Percentiles rank a stretch among this genome's conserved stretches.
Evolutionary conservation across 2,329 filamentous ascomycete species (phyloP).

Genomic region (Westerdykella ornata): DNA sequence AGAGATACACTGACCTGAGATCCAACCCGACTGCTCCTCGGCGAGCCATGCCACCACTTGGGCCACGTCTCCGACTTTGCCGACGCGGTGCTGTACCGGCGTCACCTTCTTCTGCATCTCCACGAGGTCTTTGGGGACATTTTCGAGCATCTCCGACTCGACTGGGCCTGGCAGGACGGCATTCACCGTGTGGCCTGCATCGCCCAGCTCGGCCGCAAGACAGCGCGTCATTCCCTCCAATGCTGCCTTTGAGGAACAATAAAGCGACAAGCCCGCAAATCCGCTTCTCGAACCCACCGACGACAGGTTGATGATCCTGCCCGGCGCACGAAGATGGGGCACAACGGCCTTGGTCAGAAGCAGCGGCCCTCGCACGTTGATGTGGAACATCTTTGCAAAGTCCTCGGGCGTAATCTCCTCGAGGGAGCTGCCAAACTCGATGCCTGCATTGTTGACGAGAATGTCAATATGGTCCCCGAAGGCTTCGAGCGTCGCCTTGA

Average conservation of each 20-base stretch:
- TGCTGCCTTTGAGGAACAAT: constrained; percentile 54
- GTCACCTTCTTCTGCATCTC: constrained; percentile 48
- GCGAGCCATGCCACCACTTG: constrained; percentile 52
- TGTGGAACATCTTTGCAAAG: constrained; percentile 50
- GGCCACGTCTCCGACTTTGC: constrained; percentile 50
- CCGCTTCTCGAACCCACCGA: constrained; percentile 48
- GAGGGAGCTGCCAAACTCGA: constrained; percentile 21
- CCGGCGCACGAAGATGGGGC: constrained; percentile 44
- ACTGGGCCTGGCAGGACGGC: constrained; percentile 55
- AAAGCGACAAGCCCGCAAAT: constrained; percentile 45
- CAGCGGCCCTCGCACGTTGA: constrained; percentile 52
- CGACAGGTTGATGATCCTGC: constrained; percentile 54
- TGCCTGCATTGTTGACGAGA: constrained; percentile 40
- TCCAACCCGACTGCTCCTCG: constrained; percentile 39
- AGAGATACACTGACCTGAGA: constrained; percentile 50
- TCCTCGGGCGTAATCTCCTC: constrained; percentile 41
- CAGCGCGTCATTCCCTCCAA: constrained; percentile 54
- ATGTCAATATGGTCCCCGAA: constrained; percentile 41
- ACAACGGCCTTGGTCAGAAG: constrained; percentile 50
- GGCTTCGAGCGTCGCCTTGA: constrained; percentile 29
- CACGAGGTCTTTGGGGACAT: constrained; percentile 46
- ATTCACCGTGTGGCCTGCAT: constrained; percentile 55
- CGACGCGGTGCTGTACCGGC: constrained; percentile 47
- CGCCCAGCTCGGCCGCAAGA: constrained; percentile 54
- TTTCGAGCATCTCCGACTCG: constrained; percentile 52